Conservation (phyloP, 352 stramenopile species). For the Hyaloperonospora arabidopsidis region DNA sequence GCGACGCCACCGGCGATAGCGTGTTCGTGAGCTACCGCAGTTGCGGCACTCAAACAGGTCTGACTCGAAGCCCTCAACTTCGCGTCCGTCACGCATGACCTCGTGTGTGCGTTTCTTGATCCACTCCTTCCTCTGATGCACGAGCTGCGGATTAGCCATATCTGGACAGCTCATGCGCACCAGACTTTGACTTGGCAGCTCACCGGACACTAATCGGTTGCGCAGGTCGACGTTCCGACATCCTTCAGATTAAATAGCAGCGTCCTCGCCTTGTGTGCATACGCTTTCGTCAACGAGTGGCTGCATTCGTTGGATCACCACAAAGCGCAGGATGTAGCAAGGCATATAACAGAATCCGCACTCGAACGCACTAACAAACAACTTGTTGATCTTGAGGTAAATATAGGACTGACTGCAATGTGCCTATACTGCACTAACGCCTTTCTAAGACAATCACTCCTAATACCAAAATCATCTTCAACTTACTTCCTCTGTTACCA, state of each 20-base stretch:
- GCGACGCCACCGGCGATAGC: slow-evolving; percentile 74
- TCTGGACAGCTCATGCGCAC: slow-evolving; percentile 71
- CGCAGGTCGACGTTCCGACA: slow-evolving; percentile 56
- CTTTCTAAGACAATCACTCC: too few relatives aligned
- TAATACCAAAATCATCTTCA: too few relatives aligned
- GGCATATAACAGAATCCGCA: too few relatives aligned
- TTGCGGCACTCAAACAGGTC: slow-evolving; percentile 77
- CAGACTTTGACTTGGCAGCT: slow-evolving; percentile 41
- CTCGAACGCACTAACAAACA: too few relatives aligned
- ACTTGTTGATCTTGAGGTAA: too few relatives aligned
- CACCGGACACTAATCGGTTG: slow-evolving; percentile 54
- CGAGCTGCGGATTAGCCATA: slow-evolving; percentile 83
- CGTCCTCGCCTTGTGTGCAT: slow-evolving; percentile 70
- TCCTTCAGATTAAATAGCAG: slow-evolving; percentile 83
- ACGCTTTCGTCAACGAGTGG: slow-evolving; percentile 64
- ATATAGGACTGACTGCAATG: too few relatives aligned
- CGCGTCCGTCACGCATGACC: slow-evolving; percentile 63
- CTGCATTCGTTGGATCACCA: slow-evolving; percentile 13
- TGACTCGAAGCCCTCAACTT: slow-evolving; percentile 64
- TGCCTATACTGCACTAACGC: too few relatives aligned
- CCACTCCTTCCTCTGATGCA: slow-evolving; percentile 73
- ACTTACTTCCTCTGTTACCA: too few relatives aligned
- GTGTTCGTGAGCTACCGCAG: slow-evolving; percentile 63
- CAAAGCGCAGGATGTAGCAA: too few relatives aligned
- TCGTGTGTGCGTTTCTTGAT: slow-evolving; percentile 81